Conservation (phyloP, 2,329 filamentous ascomycete species). For the Neonectria punicea region DNA sequence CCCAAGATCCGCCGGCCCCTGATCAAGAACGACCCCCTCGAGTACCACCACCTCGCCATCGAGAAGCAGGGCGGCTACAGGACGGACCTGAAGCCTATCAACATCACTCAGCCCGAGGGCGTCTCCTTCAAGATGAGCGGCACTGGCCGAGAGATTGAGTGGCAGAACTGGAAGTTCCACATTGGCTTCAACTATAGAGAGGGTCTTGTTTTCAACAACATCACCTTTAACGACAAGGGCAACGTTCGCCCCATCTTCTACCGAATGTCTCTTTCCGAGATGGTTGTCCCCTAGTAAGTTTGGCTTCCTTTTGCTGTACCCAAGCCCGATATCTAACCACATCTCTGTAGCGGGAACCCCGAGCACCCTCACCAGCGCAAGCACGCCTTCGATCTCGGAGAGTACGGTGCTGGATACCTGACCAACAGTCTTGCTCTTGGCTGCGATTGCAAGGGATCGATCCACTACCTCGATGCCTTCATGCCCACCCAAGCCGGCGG, state of each 20-base stretch:
- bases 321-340: slow-evolving; percentile 7
- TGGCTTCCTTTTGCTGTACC: neutral
- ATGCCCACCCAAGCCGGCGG: slow-evolving; percentile 83
- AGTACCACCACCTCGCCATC: slow-evolving; percentile 81
- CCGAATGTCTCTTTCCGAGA: slow-evolving; percentile 88
- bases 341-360: slow-evolving; percentile 71
- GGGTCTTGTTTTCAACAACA: slow-evolving; percentile 89
- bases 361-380: slow-evolving; percentile 84
- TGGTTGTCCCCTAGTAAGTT: slow-evolving; percentile 84
- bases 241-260: slow-evolving; percentile 84
- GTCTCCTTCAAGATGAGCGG: slow-evolving; percentile 83
- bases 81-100: slow-evolving; percentile 83
- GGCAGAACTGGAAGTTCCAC: slow-evolving; percentile 95
- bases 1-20: slow-evolving; percentile 81
- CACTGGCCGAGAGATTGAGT: slow-evolving; percentile 75
- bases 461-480: slow-evolving; percentile 90
- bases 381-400: slow-evolving; percentile 83
- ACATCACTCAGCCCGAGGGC: slow-evolving; percentile 88
- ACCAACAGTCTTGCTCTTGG: slow-evolving; percentile 80
- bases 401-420: slow-evolving; percentile 87
- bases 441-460: slow-evolving; percentile 89
- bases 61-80: slow-evolving; percentile 80
- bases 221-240: slow-evolving; percentile 88
- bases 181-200: slow-evolving; percentile 96
- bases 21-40: slow-evolving; percentile 76